phyloP scores from a whole-genome alignment of 2,329 filamentous ascomycete species.

The Penicillium freii region DNA sequence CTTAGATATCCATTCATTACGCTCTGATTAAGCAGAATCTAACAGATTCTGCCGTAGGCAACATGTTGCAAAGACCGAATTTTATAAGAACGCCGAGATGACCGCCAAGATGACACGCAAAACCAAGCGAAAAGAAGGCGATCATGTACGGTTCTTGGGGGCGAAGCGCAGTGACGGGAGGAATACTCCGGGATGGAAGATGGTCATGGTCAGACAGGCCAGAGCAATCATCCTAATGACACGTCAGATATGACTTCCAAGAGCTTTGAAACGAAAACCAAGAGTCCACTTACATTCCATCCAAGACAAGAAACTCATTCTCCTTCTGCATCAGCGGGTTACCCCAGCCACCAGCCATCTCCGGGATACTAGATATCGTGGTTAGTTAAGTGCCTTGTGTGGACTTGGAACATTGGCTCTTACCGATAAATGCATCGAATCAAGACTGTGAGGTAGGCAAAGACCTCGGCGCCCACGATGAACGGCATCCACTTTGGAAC shows the following conservation, averaged over 20 bases:
- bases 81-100: background rate
- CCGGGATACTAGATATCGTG: slow-evolving; percentile 41
- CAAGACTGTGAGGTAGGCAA: slow-evolving; percentile 42
- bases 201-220: slow-evolving; percentile 41
- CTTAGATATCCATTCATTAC: background rate
- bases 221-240: slow-evolving; percentile 46
- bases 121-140: background rate
- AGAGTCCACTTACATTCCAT: slow-evolving; percentile 45
- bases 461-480: slow-evolving; percentile 29
- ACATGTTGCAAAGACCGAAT: background rate
- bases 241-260: slow-evolving; percentile 2
- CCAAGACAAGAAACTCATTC: slow-evolving; percentile 48
- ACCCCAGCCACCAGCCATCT: slow-evolving; percentile 53
- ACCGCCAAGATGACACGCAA: background rate
- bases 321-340: slow-evolving; percentile 49
- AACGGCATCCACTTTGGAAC: slow-evolving; percentile 23
- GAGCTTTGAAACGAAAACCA: background rate
- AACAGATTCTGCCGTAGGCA: background rate
- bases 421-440: slow-evolving; percentile 48
- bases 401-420: background rate
- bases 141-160: slow-evolving; percentile 21
- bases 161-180: slow-evolving; percentile 36
- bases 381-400: slow-evolving; percentile 5
- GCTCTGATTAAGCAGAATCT: background rate
- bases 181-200: slow-evolving; percentile 48